Base-by-base conservation (phyloP, 2,329 filamentous ascomycete species). In the Trichoderma harzianum region DNA sequence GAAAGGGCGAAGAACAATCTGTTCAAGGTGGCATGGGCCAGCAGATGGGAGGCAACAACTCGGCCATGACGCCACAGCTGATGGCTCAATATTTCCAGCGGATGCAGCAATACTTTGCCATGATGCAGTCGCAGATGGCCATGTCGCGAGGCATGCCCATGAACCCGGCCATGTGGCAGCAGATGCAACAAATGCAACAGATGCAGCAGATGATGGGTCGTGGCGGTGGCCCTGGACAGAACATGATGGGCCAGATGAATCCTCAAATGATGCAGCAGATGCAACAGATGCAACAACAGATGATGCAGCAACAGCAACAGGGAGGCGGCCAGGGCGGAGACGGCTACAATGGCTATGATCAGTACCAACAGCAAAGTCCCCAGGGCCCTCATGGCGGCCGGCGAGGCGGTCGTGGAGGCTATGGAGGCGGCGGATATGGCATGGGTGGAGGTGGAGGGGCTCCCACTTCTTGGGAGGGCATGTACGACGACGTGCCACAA, bases 61-160 rank as follows among this genome's bases (percentile, higher is more conserved):
- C 86, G 66, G 91, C 92, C 74, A 97, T 98, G 93, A 97, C 93
- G 24, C 95, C 95, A 0, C 94, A 97, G 78, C 91, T 97, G 86
- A 98, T 98, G 94, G 96, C 96, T 3, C 95, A 98, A 81, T 98
- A 98, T 83, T 97, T 96, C 90, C 94, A 97, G 81, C 90, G 95
- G 62, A 98, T 99, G 95, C 96, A 99, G 82, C 93, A 97, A 80
- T 97, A 97, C 83, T 97, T 98, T 82, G 87, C 91, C 71, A 91
- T 97, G 88, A 96, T 97, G 93, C 94, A 97, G 82, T 93, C 95
- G 78, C 92, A 96, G 79, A 93, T 97, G 88, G 92, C 91, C 63
- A 95, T 95, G 90, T 94, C 89, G 86, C 85, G 91, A 76, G 84
- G 89, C 79, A 91, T 92, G 84, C 85, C 83, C 79, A 89, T 91